Conservation (phyloP, 2,329 filamentous ascomycete genomes). For the Stagonosporopsis cucurbitacearum region DNA sequence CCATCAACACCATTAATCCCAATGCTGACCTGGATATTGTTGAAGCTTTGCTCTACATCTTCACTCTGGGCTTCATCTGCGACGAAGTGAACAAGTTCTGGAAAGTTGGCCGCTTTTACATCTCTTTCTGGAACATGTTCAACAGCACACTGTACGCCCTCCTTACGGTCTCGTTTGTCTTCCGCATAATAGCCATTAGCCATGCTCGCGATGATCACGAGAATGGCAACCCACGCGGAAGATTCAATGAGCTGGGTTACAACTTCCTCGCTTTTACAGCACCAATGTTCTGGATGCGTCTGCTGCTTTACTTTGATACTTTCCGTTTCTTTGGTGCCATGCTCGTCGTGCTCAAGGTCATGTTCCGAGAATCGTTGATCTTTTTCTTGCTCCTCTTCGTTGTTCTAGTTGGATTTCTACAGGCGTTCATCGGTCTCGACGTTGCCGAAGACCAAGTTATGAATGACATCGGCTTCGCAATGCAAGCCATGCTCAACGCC, state of each 20-base stretch:
- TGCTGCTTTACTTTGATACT: constrained; percentile 90
- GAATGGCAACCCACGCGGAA: constrained; percentile 54
- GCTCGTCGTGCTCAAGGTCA: constrained; percentile 88
- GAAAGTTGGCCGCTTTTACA: constrained; percentile 90
- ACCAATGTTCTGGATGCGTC: constrained; percentile 94
- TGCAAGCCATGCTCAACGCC: constrained; percentile 84
- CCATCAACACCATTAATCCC: constrained; percentile 93
- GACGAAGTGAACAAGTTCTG: constrained; percentile 89
- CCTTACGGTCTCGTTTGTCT: constrained; percentile 76
- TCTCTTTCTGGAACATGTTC: constrained; percentile 97
- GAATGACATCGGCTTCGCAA: constrained; percentile 74
- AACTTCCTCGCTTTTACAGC: constrained; percentile 93
- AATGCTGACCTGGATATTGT: constrained; percentile 82
- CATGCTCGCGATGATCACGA: constrained; percentile 49
- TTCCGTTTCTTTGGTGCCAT: constrained; percentile 97
- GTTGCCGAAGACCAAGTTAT: constrained; percentile 71
- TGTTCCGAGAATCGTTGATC: constrained; percentile 76
- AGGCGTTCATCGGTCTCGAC: constrained; percentile 92
- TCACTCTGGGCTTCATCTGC: constrained; percentile 88
- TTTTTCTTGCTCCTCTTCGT: constrained; percentile 92
- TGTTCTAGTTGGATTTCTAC: constrained; percentile 84
- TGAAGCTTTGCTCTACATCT: constrained; percentile 85
- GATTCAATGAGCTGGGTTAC: constrained; percentile 84
- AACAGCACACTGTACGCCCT: constrained; percentile 83
- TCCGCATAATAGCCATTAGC: constrained; percentile 78